These are phyloP conservation scores for Carnegiea gigantea DNA, from an alignment of 179 eudicot genomes.

Conservation along the genomic window DNA sequence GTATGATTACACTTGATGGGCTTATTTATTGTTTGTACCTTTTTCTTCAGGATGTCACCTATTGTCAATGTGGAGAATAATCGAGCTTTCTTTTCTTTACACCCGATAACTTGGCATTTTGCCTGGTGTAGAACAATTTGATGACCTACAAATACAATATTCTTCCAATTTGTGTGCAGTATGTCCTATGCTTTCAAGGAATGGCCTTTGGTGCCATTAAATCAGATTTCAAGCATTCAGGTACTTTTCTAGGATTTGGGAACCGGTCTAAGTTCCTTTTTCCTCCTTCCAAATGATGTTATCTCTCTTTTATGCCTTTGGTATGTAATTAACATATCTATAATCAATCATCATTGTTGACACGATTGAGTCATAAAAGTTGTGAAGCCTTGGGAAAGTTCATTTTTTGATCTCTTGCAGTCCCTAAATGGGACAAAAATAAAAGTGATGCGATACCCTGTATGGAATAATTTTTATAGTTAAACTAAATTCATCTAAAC, in stretches of 20 bases:
- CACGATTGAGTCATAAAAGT: not conserved
- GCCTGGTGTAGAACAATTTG: not conserved
- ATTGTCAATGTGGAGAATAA: not conserved
- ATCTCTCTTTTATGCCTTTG: slow-evolving; percentile 10
- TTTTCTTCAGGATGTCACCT: too few relatives aligned
- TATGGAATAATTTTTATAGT: not conserved
- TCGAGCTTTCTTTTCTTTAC: not conserved
- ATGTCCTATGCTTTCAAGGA: not conserved
- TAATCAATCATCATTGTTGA: not conserved
- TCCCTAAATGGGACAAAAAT: not conserved
- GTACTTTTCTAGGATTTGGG: too few relatives aligned
- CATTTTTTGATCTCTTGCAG: not conserved
- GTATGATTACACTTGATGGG: too few relatives aligned
- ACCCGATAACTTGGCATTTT: not conserved
- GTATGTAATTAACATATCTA: slow-evolving; percentile 11
- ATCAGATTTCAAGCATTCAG: not conserved
- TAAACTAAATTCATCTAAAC: not conserved
- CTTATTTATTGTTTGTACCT: too few relatives aligned
- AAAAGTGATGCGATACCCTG: not conserved
- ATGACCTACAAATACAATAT: not conserved
- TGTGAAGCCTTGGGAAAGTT: slow-evolving; percentile 4
- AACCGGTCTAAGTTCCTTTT: too few relatives aligned
- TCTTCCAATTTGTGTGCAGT: not conserved
- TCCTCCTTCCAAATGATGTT: not conserved
- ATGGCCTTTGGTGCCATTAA: slow-evolving; percentile 1